Percentiles rank a stretch among this genome's conserved stretches.
phyloP scores from a whole-genome alignment of 2,329 filamentous ascomycete species.

The Penicillium glabrum region DNA sequence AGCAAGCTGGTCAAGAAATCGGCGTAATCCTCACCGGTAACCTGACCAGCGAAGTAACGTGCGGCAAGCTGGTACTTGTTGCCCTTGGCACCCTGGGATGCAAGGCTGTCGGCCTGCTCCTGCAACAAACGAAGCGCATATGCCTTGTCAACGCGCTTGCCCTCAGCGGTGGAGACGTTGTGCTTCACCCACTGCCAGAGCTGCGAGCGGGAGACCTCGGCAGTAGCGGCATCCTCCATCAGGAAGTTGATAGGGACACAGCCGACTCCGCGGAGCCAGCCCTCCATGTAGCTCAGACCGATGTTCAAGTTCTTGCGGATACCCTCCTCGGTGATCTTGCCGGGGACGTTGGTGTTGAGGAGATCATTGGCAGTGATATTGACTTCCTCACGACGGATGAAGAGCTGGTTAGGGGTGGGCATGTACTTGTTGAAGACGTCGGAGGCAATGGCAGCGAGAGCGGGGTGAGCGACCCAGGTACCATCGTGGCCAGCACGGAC shows the following conservation, averaged over 20 bases:
- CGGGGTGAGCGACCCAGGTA: constrained; percentile 97
- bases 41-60: constrained; percentile 88
- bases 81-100: constrained; percentile 73
- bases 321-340: constrained; percentile 85
- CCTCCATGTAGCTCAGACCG: constrained; percentile 97
- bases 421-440: constrained; percentile 98
- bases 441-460: constrained; percentile 79
- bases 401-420: constrained; percentile 97
- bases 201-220: constrained; percentile 91
- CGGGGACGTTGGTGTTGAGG: constrained; percentile 97
- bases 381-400: constrained; percentile 86
- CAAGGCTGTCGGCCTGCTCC: constrained; percentile 77
- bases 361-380: constrained; percentile 83
- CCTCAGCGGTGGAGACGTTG: constrained; percentile 74
- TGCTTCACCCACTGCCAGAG: constrained; percentile 93
- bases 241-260: constrained; percentile 97
- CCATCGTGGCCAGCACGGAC: constrained; percentile 93
- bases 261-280: constrained; percentile 90
- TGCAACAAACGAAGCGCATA: constrained; percentile 84
- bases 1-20: constrained; percentile 88
- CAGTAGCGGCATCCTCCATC: constrained; percentile 98
- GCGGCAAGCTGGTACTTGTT: constrained; percentile 91
- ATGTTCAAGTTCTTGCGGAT: constrained; percentile 98
- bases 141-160: constrained; percentile 88
- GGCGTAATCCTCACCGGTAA: constrained; percentile 95